Percentiles rank a stretch among this genome's conserved stretches.
Evolutionary conservation across 106 monocot species (phyloP).

Genomic region (Dendrobium catenatum): DNA sequence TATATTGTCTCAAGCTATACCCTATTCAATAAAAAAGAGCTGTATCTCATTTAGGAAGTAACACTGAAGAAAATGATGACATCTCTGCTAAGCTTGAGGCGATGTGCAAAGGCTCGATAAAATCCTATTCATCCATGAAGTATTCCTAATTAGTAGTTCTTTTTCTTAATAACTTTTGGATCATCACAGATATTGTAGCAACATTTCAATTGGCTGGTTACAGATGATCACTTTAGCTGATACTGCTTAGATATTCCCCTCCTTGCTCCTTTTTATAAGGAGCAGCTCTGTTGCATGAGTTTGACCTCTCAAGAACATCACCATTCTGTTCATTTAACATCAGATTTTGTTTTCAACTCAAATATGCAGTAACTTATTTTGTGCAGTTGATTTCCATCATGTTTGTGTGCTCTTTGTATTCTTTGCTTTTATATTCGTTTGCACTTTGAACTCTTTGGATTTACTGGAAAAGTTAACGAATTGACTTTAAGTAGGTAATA

Average conservation of each 20-base stretch:
- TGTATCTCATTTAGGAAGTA: no score
- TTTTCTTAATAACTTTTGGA: no score
- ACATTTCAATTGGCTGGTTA: no score
- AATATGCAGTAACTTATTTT: not conserved
- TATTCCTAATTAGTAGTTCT: no score
- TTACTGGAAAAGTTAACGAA: not conserved
- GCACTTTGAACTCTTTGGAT: not conserved
- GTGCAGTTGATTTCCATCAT: not conserved
- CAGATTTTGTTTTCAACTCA: not conserved
- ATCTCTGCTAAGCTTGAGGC: no score
- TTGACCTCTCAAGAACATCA: not conserved
- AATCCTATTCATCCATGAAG: no score
- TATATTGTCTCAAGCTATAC: no score
- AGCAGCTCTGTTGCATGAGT: not conserved
- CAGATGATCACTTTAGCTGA: not conserved
- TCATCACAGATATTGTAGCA: no score
- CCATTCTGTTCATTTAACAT: not conserved
- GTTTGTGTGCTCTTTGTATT: not conserved
- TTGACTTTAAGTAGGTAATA: not conserved
- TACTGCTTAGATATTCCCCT: not conserved
- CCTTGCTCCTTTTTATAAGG: not conserved
- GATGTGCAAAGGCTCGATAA: no score
- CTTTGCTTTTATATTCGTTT: not conserved
- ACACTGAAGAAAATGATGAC: no score
- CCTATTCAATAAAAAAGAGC: no score